A percentile compares a stretch with the other conserved stretches of the same genome.
Conservation (phyloP, 1,284 basidiomycete species). For the Tetrapyrgos nigripes region DNA sequence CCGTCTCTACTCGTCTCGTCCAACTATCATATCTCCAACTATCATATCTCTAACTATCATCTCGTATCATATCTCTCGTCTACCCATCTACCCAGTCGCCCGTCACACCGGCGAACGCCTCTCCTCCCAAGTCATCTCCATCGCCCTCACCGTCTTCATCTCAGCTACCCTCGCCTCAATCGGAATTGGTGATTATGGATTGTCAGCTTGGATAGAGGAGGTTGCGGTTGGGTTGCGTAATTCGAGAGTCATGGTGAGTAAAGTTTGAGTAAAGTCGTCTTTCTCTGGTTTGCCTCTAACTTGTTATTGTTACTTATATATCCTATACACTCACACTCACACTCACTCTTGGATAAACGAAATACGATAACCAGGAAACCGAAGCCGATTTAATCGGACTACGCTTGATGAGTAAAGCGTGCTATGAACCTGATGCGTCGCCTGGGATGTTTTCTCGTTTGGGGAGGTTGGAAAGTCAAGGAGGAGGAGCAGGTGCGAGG, state of each 20-base stretch:
- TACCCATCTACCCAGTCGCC: conserved; percentile 55
- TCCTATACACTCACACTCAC: too few species aligned
- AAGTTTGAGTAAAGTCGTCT: too few species aligned
- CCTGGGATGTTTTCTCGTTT: conserved; percentile 76
- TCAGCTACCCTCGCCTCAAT: too few species aligned
- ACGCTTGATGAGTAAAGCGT: conserved; percentile 76
- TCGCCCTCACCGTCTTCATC: conserved; percentile 56
- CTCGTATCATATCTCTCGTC: conserved; percentile 20
- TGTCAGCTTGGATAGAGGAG: conserved; percentile 51
- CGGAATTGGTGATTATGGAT: conserved; percentile 64
- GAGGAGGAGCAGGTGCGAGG: conserved; percentile 28
- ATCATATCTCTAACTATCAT: too few species aligned
- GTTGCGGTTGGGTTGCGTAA: conserved; percentile 82
- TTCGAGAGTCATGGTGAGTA: too few species aligned
- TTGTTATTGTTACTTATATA: too few species aligned
- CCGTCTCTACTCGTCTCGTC: too few species aligned
- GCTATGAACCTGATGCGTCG: conserved; percentile 81
- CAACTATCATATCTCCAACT: too few species aligned
- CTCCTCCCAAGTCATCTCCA: conserved; percentile 63
- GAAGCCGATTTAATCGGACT: conserved; percentile 79
- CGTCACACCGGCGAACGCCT: conserved; percentile 79
- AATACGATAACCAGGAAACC: conserved; percentile 31
- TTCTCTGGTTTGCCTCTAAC: too few species aligned
- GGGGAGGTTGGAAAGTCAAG: conserved; percentile 52
- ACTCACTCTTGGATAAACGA: too few species aligned